phyloP scores from a whole-genome alignment of 139 green algal genomes.

The Marvania coccoides region DNA sequence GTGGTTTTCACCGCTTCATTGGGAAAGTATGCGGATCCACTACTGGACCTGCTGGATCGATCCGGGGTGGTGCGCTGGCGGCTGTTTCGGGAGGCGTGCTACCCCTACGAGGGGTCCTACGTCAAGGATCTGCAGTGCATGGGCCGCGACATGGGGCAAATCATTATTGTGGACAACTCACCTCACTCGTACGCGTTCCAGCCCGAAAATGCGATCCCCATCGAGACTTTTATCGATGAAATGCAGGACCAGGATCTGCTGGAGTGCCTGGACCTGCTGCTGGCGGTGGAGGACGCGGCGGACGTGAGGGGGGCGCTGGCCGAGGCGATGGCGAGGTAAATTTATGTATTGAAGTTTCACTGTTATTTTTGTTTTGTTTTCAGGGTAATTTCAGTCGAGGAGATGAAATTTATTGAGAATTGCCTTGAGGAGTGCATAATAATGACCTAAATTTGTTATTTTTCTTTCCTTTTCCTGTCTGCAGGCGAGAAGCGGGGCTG shows the following conservation, averaged over 20 bases:
- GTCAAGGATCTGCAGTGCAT: constrained; percentile 86
- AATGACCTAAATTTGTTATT: too few relatives aligned
- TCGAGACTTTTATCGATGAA: constrained; percentile 92
- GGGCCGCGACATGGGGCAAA: constrained; percentile 65
- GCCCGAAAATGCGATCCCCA: constrained; percentile 89
- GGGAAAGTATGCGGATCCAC: constrained; percentile 81
- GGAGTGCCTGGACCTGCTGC: constrained; percentile 72
- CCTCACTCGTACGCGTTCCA: constrained; percentile 96
- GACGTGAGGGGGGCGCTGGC: constrained; percentile 58
- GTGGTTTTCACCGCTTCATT: constrained; percentile 92
- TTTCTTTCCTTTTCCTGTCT: too few relatives aligned
- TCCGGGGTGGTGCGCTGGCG: constrained; percentile 67
- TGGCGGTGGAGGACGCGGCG: constrained; percentile 47
- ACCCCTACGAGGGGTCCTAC: constrained; percentile 81
- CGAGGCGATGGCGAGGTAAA: constrained; percentile 4
- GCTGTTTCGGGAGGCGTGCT: constrained; percentile 91
- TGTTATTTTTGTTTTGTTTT: too few relatives aligned
- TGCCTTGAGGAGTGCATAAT: too few relatives aligned
- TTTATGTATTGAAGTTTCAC: too few relatives aligned
- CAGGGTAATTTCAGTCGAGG: too few relatives aligned
- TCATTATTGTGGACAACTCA: constrained; percentile 97
- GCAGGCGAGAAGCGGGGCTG: too few relatives aligned
- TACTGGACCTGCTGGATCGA: constrained; percentile 87
- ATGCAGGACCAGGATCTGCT: constrained; percentile 78
- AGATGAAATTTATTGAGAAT: too few relatives aligned